A percentile compares a stretch with the other conserved stretches of the same genome.
These are phyloP conservation scores for Ogataea pini DNA, from an alignment of 805 yeast genomes.

Conservation along the genomic window DNA sequence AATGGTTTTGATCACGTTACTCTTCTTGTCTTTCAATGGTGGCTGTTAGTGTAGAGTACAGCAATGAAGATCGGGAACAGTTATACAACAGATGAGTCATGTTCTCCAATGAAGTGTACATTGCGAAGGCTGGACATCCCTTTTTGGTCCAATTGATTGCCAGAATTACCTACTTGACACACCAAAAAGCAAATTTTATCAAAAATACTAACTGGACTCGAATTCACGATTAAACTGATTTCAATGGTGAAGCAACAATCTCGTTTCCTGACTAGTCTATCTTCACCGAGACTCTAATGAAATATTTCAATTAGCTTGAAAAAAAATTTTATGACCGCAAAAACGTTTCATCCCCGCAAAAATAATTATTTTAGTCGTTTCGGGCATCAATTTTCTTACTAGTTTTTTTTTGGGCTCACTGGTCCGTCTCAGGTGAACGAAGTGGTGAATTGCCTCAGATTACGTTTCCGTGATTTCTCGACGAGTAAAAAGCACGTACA, in stretches of 20 bases:
- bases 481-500: too few relatives aligned
- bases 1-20: conserved; percentile 23
- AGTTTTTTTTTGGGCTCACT: too few relatives aligned
- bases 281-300: conserved; percentile 26
- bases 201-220: conserved; percentile 17
- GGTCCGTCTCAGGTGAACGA: too few relatives aligned
- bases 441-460: too few relatives aligned
- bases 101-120: conserved; percentile 20
- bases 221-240: conserved; percentile 13
- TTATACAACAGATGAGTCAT: conserved; percentile 22
- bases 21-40: conserved; percentile 17
- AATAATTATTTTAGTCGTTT: too few relatives aligned
- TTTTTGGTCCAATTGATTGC: conserved; percentile 27
- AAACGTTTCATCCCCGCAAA: too few relatives aligned
- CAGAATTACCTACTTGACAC: conserved; percentile 20
- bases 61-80: conserved; percentile 22
- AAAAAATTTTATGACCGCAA: too few relatives aligned
- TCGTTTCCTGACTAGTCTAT: conserved; percentile 26
- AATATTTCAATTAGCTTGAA: conserved; percentile 21
- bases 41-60: conserved; percentile 26
- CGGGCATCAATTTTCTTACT: too few relatives aligned
- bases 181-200: conserved; percentile 8
- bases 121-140: conserved; percentile 28
- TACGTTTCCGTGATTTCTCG: too few relatives aligned
- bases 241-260: conserved; percentile 20